Evolutionary conservation across 805 yeast species (phyloP), one percentile per base, ranked within the genome.

Genomic region (Kuraishia borneana): DNA sequence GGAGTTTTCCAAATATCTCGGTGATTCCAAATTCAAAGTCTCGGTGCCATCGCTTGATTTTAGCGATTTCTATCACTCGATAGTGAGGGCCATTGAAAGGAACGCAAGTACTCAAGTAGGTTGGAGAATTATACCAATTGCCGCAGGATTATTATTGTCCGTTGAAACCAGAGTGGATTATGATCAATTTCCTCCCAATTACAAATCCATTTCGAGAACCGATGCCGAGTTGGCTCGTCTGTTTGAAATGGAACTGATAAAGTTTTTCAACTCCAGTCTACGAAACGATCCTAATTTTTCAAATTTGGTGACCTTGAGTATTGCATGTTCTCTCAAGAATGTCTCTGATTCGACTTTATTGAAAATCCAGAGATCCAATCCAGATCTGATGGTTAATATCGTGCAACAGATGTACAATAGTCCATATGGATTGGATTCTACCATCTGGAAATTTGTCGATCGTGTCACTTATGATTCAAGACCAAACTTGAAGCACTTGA

Each of bases 401-500:
- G 26, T 31, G 12, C 21, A 35, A 12, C 37, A 22, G 8, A 23
- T 31, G 12, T 30, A 17, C 14, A 14, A 30, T 19, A 30, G 33
- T 12, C 30, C 33, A 2, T 34, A 34, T 17, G 37, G 37, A n/a
- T 30, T 34, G 12, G 10, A 25, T 13, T 13, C 20, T 29, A 26
- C 9, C 21, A 30, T 26, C 14, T 26, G 8, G 7, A 26, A 8
- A 10, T 10, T 10, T 7, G 7, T 25, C 16, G 31, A 7, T 20
- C 6, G 12, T 8, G 17, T 9, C 8, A 14, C 10, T 14, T 6
- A 8, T 6, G 28, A 39, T 3, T 21, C 38, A 2, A 42, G 36
- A 2, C 79, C 80, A 0, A 63, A 63, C 2, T 39, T 68, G 20
- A 68, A 63, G 36, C 72, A 72, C 41, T 43, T 74, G 30, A 73